A percentile compares a stretch with the other conserved stretches of the same genome.
Conservation (phyloP, 2,329 filamentous ascomycete species). For the Nigrospora oryzae region DNA sequence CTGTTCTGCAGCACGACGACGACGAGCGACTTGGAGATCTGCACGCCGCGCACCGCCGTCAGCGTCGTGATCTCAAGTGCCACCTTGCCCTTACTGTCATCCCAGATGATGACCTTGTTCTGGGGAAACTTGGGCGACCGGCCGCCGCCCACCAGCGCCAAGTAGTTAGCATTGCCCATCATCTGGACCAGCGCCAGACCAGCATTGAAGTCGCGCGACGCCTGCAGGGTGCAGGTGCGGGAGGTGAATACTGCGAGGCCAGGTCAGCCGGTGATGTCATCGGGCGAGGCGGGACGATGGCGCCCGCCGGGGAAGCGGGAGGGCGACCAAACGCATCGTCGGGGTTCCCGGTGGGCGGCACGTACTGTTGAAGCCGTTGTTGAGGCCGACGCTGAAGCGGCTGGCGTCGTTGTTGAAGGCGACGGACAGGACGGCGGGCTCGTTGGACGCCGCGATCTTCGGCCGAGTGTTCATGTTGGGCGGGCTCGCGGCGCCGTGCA, state of each 20-base stretch:
- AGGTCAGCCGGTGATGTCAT: slow-evolving; percentile 15
- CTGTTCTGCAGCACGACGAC: slow-evolving; percentile 76
- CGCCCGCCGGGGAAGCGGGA: not conserved
- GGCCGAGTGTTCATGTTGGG: slow-evolving; percentile 78
- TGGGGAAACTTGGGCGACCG: slow-evolving; percentile 76
- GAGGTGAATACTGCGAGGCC: slow-evolving; percentile 9
- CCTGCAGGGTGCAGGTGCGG: not conserved
- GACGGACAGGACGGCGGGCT: slow-evolving; percentile 70
- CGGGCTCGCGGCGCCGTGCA: not conserved
- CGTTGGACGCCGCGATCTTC: slow-evolving; percentile 68
- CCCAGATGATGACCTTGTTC: slow-evolving; percentile 92
- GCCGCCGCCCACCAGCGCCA: slow-evolving; percentile 84
- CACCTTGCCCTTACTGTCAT: slow-evolving; percentile 67
- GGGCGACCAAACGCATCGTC: not conserved
- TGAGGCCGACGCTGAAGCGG: slow-evolving; percentile 80
- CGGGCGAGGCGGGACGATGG: not conserved
- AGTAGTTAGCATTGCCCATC: slow-evolving; percentile 78
- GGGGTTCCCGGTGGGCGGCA: slow-evolving; percentile 1
- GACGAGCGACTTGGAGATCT: slow-evolving; percentile 67
- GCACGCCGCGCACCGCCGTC: slow-evolving; percentile 71
- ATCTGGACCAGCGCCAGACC: slow-evolving; percentile 79
- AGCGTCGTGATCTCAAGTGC: slow-evolving; percentile 74
- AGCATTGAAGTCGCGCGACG: slow-evolving; percentile 56
- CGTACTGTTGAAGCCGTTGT: slow-evolving; percentile 78
- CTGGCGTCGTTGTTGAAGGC: slow-evolving; percentile 80